phyloP scores from a whole-genome alignment of 495 filamentous ascomycete species.

The Aspergillus cristatus region DNA sequence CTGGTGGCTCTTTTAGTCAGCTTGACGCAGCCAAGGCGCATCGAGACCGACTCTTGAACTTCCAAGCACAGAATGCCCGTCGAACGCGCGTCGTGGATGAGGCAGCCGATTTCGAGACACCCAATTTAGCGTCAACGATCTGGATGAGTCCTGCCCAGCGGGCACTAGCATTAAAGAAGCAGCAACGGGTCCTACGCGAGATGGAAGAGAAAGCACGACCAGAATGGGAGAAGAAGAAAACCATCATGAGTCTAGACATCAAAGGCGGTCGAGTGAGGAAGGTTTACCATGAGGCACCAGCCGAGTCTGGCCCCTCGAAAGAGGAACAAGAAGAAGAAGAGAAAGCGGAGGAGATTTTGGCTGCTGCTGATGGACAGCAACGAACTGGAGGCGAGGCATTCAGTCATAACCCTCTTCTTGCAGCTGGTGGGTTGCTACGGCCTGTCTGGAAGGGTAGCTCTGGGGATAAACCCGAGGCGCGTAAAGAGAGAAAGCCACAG shows the following conservation, averaged over 20 bases:
- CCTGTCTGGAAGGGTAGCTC: slow-evolving; percentile 61
- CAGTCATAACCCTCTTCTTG: slow-evolving; percentile 73
- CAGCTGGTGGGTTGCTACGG: slow-evolving; percentile 58
- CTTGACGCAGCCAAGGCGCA: slow-evolving; percentile 52
- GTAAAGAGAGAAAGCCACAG: slow-evolving; percentile 39
- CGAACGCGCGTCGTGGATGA: slow-evolving; percentile 88
- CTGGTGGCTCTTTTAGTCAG: slow-evolving; percentile 36
- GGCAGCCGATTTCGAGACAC: slow-evolving; percentile 83
- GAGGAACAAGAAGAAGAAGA: slow-evolving; percentile 22
- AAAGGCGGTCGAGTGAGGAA: slow-evolving; percentile 65
- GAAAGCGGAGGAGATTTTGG: slow-evolving; percentile 20
- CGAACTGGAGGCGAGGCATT: slow-evolving; percentile 50
- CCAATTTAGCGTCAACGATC: slow-evolving; percentile 56
- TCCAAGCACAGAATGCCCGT: slow-evolving; percentile 81
- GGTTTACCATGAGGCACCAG: slow-evolving; percentile 49
- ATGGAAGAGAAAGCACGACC: slow-evolving; percentile 86
- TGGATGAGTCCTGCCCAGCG: slow-evolving; percentile 87
- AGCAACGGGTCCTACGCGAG: slow-evolving; percentile 80
- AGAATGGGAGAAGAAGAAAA: slow-evolving; percentile 85
- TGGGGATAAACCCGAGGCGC: slow-evolving; percentile 29
- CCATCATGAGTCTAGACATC: slow-evolving; percentile 81
- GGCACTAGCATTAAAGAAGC: slow-evolving; percentile 76
- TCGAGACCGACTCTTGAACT: slow-evolving; percentile 70
- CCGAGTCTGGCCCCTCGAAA: slow-evolving; percentile 20
- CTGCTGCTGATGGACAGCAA: slow-evolving; percentile 7